Conservation (phyloP, 129 eudicot species). For the Flaveria sonorensis region DNA sequence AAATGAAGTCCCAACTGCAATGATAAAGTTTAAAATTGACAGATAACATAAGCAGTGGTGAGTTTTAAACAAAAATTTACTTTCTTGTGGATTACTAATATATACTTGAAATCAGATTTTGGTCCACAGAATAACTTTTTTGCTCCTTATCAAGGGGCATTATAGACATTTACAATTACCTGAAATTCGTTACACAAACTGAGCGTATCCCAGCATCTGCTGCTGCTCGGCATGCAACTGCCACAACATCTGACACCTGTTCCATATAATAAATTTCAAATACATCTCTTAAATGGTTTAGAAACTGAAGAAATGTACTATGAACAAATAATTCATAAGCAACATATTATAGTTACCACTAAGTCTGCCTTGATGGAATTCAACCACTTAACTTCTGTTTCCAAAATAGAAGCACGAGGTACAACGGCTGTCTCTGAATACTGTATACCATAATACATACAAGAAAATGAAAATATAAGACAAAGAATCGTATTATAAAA, state of each 20-base stretch:
- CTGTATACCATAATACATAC: constrained; percentile 41
- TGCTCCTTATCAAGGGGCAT: background rate
- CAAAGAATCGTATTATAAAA: background rate
- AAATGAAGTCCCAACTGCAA: constrained; percentile 96
- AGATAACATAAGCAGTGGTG: background rate
- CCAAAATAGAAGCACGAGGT: constrained; percentile 89
- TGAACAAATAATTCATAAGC: background rate
- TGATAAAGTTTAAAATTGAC: constrained; percentile 11
- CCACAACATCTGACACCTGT: constrained; percentile 98
- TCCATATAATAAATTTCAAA: constrained; percentile 2
- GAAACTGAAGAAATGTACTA: constrained; percentile 1
- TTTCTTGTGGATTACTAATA: background rate
- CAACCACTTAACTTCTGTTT: constrained; percentile 88
- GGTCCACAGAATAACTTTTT: background rate
- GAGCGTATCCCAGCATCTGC: constrained; percentile 98
- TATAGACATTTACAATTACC: constrained; percentile 42
- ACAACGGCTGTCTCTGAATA: constrained; percentile 90
- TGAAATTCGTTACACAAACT: constrained; percentile 95
- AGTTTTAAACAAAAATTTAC: background rate
- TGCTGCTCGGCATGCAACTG: constrained; percentile 98
- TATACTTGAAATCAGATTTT: background rate
- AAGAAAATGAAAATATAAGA: background rate
- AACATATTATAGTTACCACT: constrained; percentile 57
- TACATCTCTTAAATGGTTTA: background rate
- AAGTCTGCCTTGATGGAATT: constrained; percentile 95